A percentile compares a stretch with the other conserved stretches of the same genome.
phyloP scores from a whole-genome alignment of 2,329 filamentous ascomycete genomes.

The Coniella lustricola region DNA sequence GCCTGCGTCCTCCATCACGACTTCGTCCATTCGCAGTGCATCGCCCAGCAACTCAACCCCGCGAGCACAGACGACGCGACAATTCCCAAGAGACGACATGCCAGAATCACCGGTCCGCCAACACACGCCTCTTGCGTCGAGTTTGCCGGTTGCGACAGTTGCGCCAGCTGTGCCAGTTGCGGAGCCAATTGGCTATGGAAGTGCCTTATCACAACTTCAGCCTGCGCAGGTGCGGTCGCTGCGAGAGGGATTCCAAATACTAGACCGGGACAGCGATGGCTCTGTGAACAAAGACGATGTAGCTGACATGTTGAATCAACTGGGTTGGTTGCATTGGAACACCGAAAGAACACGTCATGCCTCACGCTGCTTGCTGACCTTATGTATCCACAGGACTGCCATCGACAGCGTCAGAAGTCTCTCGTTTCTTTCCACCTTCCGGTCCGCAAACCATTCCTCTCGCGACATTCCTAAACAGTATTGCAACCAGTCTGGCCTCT shows the following conservation, averaged over 20 bases:
- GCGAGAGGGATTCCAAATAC: slow-evolving; percentile 86
- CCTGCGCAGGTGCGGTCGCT: slow-evolving; percentile 78
- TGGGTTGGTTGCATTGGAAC: slow-evolving; percentile 51
- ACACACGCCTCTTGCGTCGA: slow-evolving; percentile 24
- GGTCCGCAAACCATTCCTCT: slow-evolving; percentile 69
- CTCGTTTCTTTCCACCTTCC: slow-evolving; percentile 73
- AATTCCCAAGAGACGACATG: slow-evolving; percentile 23
- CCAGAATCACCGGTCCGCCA: slow-evolving; percentile 31
- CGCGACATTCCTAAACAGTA: slow-evolving; percentile 74
- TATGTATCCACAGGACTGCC: slow-evolving; percentile 56
- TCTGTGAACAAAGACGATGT: slow-evolving; percentile 76
- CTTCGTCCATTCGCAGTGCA: slow-evolving; percentile 23
- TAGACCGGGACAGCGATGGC: slow-evolving; percentile 85
- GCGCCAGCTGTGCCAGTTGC: slow-evolving; percentile 25
- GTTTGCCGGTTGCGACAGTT: slow-evolving; percentile 29
- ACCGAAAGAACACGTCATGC: background rate
- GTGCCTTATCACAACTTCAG: slow-evolving; percentile 65
- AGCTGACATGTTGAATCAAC: slow-evolving; percentile 76
- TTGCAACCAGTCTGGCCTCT: slow-evolving; percentile 66
- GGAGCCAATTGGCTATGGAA: slow-evolving; percentile 36
- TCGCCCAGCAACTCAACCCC: slow-evolving; percentile 32
- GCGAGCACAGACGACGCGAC: slow-evolving; percentile 21
- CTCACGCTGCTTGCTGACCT: background rate
- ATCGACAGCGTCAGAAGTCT: slow-evolving; percentile 61
- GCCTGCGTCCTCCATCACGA: slow-evolving; percentile 23